Conservation (phyloP, 148 eudicot genomes). For the Rhododendron griersonianum region DNA sequence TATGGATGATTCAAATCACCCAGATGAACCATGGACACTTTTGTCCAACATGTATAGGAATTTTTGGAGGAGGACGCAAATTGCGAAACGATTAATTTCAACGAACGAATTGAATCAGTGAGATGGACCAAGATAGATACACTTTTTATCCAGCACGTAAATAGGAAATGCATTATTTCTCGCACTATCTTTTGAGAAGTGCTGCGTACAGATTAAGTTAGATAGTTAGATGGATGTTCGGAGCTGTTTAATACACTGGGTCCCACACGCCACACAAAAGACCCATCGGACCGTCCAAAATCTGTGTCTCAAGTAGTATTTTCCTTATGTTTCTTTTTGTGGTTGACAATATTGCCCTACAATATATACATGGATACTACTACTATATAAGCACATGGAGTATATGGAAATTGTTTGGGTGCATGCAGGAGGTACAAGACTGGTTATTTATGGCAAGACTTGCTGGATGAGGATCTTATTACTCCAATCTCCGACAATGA, state of each 20-base stretch:
- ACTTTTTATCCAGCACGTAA: background rate
- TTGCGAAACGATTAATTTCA: background rate
- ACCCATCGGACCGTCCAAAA: background rate
- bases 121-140: background rate
- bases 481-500: conserved; percentile 48
- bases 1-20: too few relatives aligned
- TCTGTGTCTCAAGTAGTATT: background rate
- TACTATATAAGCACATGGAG: background rate
- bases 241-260: background rate
- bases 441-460: conserved; percentile 54
- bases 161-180: background rate
- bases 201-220: too few relatives aligned
- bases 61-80: too few relatives aligned
- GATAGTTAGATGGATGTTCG: background rate
- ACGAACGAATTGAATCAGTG: background rate
- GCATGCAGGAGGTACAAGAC: conserved; percentile 46
- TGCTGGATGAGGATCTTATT: conserved; percentile 49
- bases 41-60: too few relatives aligned
- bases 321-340: background rate
- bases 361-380: background rate
- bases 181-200: too few relatives aligned
- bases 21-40: too few relatives aligned
- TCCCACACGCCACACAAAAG: background rate
- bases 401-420: background rate
- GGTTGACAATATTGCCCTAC: background rate